These are phyloP conservation scores for Lithospermum erythrorhizon DNA, from an alignment of 257 asterid genomes.

Conservation along the genomic window DNA sequence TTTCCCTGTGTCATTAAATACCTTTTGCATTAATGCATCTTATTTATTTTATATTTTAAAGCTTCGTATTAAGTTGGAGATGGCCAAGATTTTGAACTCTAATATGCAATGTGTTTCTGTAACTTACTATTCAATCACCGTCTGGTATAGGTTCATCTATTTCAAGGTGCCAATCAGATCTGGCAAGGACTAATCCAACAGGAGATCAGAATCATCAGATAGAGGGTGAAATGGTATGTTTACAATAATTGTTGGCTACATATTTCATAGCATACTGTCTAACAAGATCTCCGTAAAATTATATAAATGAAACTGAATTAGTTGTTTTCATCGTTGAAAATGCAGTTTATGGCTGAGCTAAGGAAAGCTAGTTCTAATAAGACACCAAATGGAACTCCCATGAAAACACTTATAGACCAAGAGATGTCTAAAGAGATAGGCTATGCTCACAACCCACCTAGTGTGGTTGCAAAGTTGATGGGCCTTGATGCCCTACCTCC, in stretches of 20 bases:
- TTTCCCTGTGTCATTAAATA: not conserved
- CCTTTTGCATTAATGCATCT: not conserved
- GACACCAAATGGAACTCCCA: conserved; percentile 57
- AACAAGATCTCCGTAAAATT: conserved; percentile 9
- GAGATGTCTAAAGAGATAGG: conserved; percentile 85
- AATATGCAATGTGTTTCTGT: not conserved
- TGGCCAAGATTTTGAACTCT: not conserved
- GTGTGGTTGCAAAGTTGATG: conserved; percentile 91
- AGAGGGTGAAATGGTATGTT: conserved; percentile 60
- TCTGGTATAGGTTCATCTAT: conserved; percentile 49
- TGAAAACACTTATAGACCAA: conserved; percentile 87
- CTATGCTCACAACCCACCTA: conserved; percentile 48
- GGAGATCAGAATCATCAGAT: conserved; percentile 22
- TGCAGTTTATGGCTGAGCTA: conserved; percentile 50
- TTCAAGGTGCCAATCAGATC: conserved; percentile 65
- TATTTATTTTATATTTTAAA: too few relatives aligned
- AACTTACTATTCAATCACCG: conserved; percentile 7
- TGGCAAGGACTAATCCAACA: conserved; percentile 41
- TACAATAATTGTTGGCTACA: conserved; percentile 11
- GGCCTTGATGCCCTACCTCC: conserved; percentile 91
- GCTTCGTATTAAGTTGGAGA: not conserved
- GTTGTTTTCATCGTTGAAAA: conserved; percentile 16
- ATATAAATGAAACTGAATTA: conserved; percentile 7
- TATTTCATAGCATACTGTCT: conserved; percentile 7
- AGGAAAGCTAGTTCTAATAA: conserved; percentile 30